These are phyloP conservation scores for Talaromyces sp. DNA, from an alignment of 2,329 filamentous ascomycete species.

Conservation along the genomic window DNA sequence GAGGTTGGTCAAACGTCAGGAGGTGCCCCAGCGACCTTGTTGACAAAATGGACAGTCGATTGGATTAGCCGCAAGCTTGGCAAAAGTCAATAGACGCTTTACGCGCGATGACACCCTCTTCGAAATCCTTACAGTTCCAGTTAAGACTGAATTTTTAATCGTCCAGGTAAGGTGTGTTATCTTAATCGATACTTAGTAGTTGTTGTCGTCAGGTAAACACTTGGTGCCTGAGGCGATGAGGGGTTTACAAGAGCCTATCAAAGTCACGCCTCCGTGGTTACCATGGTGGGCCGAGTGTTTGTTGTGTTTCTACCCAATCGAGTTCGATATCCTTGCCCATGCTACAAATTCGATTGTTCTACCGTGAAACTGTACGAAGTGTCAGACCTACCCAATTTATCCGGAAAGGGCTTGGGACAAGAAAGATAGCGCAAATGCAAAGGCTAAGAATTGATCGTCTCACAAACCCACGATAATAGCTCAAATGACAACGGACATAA, in stretches of 20 bases:
- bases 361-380: no score
- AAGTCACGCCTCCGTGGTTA: neutral
- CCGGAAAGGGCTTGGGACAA: no score
- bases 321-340: neutral
- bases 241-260: constrained; percentile 6
- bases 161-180: no score
- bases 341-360: no score
- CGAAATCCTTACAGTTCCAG: neutral
- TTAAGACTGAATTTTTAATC: neutral
- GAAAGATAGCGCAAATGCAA: no score
- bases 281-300: neutral
- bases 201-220: neutral
- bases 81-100: constrained; percentile 1
- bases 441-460: no score
- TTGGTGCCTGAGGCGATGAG: neutral
- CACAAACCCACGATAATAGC: no score
- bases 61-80: constrained; percentile 10
- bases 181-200: neutral
- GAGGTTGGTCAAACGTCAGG: neutral
- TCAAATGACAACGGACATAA: no score
- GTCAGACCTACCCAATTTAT: no score
- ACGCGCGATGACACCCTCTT: neutral
- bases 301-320: constrained; percentile 12
- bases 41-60: neutral
- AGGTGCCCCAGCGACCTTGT: neutral